Percentiles rank a stretch among this genome's conserved stretches.
These are phyloP conservation scores for Erigeron philadelphicus DNA, from an alignment of 140 eudicot genomes.

Conservation along the genomic window DNA sequence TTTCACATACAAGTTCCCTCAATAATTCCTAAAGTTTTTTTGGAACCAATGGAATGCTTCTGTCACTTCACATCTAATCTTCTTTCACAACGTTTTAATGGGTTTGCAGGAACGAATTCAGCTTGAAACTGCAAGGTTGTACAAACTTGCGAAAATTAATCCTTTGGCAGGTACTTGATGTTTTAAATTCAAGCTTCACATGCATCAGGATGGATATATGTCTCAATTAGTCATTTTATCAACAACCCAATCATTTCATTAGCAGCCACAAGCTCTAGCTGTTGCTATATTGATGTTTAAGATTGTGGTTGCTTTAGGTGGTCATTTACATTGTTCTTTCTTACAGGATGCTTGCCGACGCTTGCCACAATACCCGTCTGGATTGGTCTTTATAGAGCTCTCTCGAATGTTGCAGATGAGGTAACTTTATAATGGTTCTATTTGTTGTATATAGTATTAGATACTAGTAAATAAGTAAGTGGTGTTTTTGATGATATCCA, in stretches of 20 bases:
- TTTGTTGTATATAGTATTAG: neutral
- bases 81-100: constrained; percentile 14
- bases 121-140: constrained; percentile 90
- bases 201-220: neutral
- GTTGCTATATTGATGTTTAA: neutral
- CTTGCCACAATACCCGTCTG: constrained; percentile 95
- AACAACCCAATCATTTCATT: neutral
- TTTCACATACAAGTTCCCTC: neutral
- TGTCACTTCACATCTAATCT: neutral
- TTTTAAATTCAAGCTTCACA: neutral
- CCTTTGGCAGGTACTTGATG: constrained; percentile 69
- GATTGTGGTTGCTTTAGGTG: neutral
- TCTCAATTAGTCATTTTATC: neutral
- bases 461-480: neutral
- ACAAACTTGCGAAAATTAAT: constrained; percentile 88
- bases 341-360: constrained; percentile 86
- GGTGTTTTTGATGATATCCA: neutral
- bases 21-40: neutral
- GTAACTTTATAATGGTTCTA: constrained; percentile 27
- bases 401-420: constrained; percentile 97
- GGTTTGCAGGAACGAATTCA: constrained; percentile 74
- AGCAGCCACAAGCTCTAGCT: neutral
- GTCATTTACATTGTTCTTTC: neutral
- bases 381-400: constrained; percentile 98
- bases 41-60: constrained; percentile 2